These are phyloP conservation scores for Ploettnerulaceae sp. DNA, from an alignment of 2,329 filamentous ascomycete species.

Conservation along the genomic window DNA sequence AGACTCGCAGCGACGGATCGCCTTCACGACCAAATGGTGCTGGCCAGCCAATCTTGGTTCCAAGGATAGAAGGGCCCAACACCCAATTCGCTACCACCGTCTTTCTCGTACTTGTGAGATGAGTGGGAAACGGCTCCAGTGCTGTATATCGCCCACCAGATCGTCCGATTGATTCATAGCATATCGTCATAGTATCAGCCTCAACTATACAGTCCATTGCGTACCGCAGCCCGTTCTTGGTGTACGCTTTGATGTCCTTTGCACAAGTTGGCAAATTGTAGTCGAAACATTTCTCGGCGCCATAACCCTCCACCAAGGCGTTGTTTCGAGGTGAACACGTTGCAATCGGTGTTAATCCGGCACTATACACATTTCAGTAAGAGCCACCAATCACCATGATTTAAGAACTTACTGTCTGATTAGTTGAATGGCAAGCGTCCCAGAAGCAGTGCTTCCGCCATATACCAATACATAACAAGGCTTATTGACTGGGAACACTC, in stretches of 20 bases:
- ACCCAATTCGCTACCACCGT: conserved; percentile 31
- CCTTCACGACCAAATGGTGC: conserved; percentile 11
- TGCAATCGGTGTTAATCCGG: conserved; percentile 25
- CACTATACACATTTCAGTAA: conserved; percentile 1
- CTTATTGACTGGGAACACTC: conserved; percentile 1
- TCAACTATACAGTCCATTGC: conserved; percentile 39
- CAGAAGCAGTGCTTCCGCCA: conserved; percentile 42
- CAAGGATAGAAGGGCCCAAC: conserved; percentile 30
- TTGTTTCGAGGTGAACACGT: conserved; percentile 38
- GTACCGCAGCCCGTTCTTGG: conserved; percentile 35
- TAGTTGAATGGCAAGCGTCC: conserved; percentile 42
- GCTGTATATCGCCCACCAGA: conserved; percentile 30
- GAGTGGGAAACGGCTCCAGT: conserved; percentile 13
- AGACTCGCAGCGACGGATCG: conserved; percentile 12
- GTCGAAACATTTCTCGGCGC: conserved; percentile 41
- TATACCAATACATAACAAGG: conserved; percentile 38
- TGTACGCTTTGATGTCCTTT: conserved; percentile 36
- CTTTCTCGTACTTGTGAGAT: conserved; percentile 1
- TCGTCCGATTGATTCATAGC: conserved; percentile 37
- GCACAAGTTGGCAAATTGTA: conserved; percentile 34
- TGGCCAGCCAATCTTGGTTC: conserved; percentile 24
- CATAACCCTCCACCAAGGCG: conserved; percentile 36
- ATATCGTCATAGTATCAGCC: conserved; percentile 32
- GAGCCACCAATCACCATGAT: background rate
- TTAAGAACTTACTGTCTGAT: conserved; percentile 32